Base-by-base conservation (phyloP, 1,139 yeast species). In the Petasospora fabianii region DNA sequence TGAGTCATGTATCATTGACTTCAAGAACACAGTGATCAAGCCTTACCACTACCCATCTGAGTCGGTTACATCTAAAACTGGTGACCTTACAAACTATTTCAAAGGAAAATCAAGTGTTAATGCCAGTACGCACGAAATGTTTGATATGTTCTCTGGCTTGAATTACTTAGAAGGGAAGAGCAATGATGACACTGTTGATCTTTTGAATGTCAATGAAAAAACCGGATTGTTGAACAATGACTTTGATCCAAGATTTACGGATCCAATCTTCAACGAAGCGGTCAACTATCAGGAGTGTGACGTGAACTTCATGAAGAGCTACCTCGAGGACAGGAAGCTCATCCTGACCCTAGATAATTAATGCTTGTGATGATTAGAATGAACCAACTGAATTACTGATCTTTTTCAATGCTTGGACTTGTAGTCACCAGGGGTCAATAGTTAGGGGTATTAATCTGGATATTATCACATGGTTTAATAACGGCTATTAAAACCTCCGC, bases 221-320 rank as follows among this genome's bases (percentile, higher is more conserved):
- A 51, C 53, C 0, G 21, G 39, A 1, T 20, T 54, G 12, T 29
- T 50, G 16, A 34, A 35, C 3, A 27, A 33, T 1, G 58, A 54
- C 36, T 52, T 35, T 37, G 56, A 54, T 36, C 56, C 58, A 18
- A 42, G 55, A 26, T 46, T 24, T 24, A 41, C 32, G 3, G 56
- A 52, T 31, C 51, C 54, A 8, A 26, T 49, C 2, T 54, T 46
- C 38, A 39, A 41, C 12, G 37, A 35, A 6, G 17, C 22, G 3
- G 21, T 48, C 15, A 37, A 39, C 7, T 48, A 44, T 41, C 53
- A 44, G 14, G 16, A 28, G 5, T 49, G 52, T 0, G 39, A 39
- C 16, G 21, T 42, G 27, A 35, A 38, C 13, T 46, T 50, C 19
- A 6, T 54, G 20, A 39, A 44, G 15, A 44, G 39, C 27, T 50